Evolutionary conservation across 495 filamentous ascomycete species (phyloP), one percentile per base, ranked within the genome.

Genomic region (Aspergillus nidulans): DNA sequence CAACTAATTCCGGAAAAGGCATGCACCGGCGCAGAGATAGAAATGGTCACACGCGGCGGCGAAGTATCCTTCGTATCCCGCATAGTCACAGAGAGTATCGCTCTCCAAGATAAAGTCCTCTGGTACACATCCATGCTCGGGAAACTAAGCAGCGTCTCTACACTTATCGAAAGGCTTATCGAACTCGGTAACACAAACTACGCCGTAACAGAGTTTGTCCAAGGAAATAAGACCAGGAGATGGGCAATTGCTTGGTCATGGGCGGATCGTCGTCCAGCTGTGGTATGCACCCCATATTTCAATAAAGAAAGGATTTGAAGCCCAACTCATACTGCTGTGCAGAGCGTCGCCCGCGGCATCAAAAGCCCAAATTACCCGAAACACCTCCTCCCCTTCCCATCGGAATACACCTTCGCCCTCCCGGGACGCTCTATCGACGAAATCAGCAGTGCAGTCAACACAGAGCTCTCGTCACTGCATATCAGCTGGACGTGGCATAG

Each of bases 51-150:
- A 18, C 64, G 73, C 0, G 92, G 92, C 0, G 94, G 94, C 1
- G 94, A 98, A 69, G 68, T 92, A 3, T 83, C 81, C 7, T 96
- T 97, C 58, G 83, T 92, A 0, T 71, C 77, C 1, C 79, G 84
- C 18, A 87, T 97, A 66, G 75, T 97, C 38, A 75, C 83, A 4
- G 88, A 96, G 62, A 91, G 87, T 34, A 68, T 88, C 10, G 59
- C 65, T 0, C 69, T 92, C 6, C 64, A 72, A 34, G 78, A 81
- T 0, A 69, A 75, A 18, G 80, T 92, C 8, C 82, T 81, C 46
- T 97, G 94, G 94, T 97, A 92, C 65, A 95, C 89, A 2, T 84
- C 83, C 23, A 95, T 98, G 90, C 74, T 97, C 0, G 94, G 94
- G 0, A 95, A 94, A 58, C 71, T 89, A 24, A 83, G 80, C 28